Conservation (phyloP, 495 filamentous ascomycete species). For the Xylaria sp. region DNA sequence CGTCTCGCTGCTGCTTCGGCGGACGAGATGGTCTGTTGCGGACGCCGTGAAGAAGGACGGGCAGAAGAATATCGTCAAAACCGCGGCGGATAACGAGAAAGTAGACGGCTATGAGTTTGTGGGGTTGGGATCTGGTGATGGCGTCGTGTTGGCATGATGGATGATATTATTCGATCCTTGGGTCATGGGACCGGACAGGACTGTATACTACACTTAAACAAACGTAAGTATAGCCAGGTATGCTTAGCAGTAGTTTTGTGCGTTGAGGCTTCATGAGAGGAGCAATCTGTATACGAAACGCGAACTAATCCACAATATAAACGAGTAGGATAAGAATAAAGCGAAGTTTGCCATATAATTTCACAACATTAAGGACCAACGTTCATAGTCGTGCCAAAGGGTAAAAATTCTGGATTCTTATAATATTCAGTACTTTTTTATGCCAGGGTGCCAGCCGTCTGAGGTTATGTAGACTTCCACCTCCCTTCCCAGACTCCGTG, state of each 20-base stretch:
- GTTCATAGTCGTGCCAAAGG: too few relatives aligned
- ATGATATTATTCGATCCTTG: neutral
- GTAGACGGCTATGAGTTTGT: conserved; percentile 32
- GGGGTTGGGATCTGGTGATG: conserved; percentile 47
- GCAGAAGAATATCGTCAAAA: conserved; percentile 34
- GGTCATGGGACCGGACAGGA: neutral
- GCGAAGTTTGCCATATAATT: neutral
- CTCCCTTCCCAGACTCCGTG: too few relatives aligned
- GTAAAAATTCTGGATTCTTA: too few relatives aligned
- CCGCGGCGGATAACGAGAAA: neutral
- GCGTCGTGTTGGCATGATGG: conserved; percentile 39
- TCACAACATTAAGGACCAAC: neutral
- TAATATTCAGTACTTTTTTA: too few relatives aligned
- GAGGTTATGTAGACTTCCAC: too few relatives aligned
- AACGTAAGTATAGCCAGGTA: neutral
- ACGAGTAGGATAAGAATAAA: neutral
- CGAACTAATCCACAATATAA: neutral
- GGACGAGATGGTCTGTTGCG: conserved; percentile 50
- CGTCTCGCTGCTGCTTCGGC: conserved; percentile 53
- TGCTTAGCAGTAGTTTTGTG: neutral
- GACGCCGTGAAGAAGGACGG: conserved; percentile 53
- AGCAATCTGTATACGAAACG: neutral
- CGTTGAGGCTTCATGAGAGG: neutral
- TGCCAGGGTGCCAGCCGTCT: too few relatives aligned
- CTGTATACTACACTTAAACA: neutral